Base-by-base conservation (phyloP, 345 rosid genomes). In the Noccaea bulbosa region DNA sequence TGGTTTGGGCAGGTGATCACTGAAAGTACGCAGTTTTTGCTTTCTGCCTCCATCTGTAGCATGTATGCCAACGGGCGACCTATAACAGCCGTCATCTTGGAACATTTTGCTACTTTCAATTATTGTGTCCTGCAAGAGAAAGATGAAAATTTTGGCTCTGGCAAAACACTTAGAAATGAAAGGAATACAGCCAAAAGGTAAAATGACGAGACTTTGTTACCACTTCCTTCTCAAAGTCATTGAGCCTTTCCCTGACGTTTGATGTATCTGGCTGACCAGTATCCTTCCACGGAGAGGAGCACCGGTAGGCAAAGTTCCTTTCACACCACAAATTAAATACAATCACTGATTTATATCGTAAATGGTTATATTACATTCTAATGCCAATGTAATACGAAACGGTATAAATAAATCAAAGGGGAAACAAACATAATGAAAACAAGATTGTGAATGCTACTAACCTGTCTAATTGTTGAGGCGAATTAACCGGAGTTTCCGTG, bases 391-490 rank as follows among this genome's bases (percentile, higher is more conserved):
- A 48, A 55, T 34, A 46, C 33, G 11, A 69, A 61, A 67, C 17
- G 45, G 34, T 52, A 49, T 48, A 34, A 4, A 45, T 43, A 44
- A 11, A 60, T 20, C 52, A 50, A 65, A 65, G 20, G 35, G 38
- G n/a, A 27, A 37, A 39, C 15, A 48, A 61, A 7, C 27, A 64
- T 12, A 11, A 22, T 12, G 49, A 16, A 33, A 14, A 34, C 50
- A 38, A 52, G 46, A 37, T 33, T 4, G 38, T 35, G 57, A 57
- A 65, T 47, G 64, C 60, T 55, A 33, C 34, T 79, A 73, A 87
- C 98, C 92, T 84, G 80, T 45, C 69, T 70, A 75, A 66, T 76
- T 74, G 82, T 37, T 41, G 83, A 16, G 89, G 96, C 55, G 94
- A 86, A 58, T 68, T 81, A 14, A 47, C 54, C 12, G 98, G 93